A percentile compares a stretch with the other conserved stretches of the same genome.
These are phyloP conservation scores for Epichloe glyceriae DNA, from an alignment of 2,329 filamentous ascomycete genomes.

Conservation along the genomic window DNA sequence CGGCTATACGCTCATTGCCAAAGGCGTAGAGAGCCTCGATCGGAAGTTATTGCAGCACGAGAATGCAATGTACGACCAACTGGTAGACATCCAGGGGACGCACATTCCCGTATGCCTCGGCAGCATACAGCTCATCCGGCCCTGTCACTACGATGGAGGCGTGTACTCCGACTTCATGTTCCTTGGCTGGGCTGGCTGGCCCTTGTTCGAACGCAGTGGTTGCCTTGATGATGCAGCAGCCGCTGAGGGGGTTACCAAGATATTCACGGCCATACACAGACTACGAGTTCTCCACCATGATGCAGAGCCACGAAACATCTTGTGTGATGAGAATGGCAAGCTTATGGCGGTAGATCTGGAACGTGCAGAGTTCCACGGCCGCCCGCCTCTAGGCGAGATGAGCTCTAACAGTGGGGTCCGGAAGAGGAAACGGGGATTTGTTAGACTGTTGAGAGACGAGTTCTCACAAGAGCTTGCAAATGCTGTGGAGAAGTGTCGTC, in stretches of 20 bases:
- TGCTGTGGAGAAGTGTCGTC: neutral
- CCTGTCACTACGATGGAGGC: neutral
- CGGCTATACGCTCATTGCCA: neutral
- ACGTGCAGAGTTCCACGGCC: neutral
- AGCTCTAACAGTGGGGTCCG: neutral
- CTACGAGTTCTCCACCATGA: conserved; percentile 15
- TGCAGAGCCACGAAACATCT: conserved; percentile 19
- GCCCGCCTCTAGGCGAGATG: too few species aligned
- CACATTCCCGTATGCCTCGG: neutral
- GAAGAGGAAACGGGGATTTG: neutral
- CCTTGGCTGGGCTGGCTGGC: neutral
- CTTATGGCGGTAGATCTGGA: neutral
- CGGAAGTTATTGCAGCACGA: neutral
- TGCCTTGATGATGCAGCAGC: neutral
- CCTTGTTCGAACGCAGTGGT: neutral
- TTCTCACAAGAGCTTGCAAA: neutral
- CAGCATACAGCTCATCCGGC: neutral
- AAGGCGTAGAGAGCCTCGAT: neutral
- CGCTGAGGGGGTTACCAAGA: neutral
- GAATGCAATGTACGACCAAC: neutral
- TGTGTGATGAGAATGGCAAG: conserved; percentile 13
- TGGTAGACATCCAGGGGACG: neutral
- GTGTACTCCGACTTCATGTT: neutral
- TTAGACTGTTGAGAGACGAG: neutral
- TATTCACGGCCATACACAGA: conserved; percentile 6